Conservation (phyloP, 306 rosid species). For the Herpetospermum pedunculosum region DNA sequence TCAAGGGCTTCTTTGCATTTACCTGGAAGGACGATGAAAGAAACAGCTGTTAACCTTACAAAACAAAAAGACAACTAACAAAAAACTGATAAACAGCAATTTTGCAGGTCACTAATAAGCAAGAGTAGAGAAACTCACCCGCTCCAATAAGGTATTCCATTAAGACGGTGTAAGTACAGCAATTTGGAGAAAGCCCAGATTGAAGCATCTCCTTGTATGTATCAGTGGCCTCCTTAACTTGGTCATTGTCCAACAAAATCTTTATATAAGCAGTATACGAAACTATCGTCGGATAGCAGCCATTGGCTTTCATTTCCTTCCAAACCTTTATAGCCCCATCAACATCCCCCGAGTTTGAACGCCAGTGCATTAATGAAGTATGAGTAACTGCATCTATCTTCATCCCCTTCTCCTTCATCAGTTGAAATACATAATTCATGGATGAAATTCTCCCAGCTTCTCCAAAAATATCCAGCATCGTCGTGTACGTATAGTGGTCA, state of each 20-base stretch:
- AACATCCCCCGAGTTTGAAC: conserved; percentile 39
- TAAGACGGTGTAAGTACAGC: conserved; percentile 60
- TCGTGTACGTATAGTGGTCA: conserved; percentile 70
- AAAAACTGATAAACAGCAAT: background rate
- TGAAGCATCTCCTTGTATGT: conserved; percentile 63
- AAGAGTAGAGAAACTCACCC: conserved; percentile 33
- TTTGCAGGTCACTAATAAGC: background rate
- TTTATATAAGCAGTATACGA: conserved; percentile 73
- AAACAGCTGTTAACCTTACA: conserved; percentile 20
- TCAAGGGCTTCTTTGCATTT: conserved; percentile 67
- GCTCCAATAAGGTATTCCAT: conserved; percentile 60
- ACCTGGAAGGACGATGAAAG: conserved; percentile 36
- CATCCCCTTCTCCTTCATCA: conserved; percentile 56
- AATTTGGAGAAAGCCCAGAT: conserved; percentile 45
- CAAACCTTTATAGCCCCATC: conserved; percentile 55
- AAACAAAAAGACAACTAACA: background rate
- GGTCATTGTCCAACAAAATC: conserved; percentile 34
- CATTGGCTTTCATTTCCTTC: conserved; percentile 60
- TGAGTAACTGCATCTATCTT: conserved; percentile 57
- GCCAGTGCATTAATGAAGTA: conserved; percentile 86
- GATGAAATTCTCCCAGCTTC: conserved; percentile 81
- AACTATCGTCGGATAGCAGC: conserved; percentile 49
- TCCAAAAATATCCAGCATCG: conserved; percentile 78
- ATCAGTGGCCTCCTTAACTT: conserved; percentile 43
- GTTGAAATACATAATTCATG: conserved; percentile 58